Conservation (phyloP, 805 yeast species). For the Yamadazyma insecticola region DNA sequence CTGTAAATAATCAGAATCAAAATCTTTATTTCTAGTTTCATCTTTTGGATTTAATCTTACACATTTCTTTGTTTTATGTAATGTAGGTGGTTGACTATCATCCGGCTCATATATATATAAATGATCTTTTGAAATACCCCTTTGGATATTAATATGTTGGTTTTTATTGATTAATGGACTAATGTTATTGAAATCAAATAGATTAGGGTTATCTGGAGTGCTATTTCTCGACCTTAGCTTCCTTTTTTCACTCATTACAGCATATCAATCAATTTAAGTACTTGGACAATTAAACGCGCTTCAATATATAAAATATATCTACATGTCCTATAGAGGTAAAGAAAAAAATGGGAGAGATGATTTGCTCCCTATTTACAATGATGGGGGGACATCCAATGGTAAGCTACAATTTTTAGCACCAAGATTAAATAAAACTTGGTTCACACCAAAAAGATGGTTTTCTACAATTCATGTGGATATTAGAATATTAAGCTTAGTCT, state of each 20-base stretch:
- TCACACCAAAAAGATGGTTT: no score
- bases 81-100: no score
- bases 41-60: no score
- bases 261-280: not conserved
- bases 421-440: no score
- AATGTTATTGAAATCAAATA: conserved; percentile 32
- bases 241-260: conserved; percentile 1
- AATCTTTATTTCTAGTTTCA: no score
- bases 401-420: not conserved
- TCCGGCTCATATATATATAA: no score
- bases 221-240: conserved; percentile 28
- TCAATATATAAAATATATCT: not conserved
- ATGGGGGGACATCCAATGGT: conserved; percentile 1
- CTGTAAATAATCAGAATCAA: no score
- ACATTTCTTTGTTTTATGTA: no score
- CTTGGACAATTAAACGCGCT: not conserved
- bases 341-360: conserved; percentile 8
- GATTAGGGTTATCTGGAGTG: conserved; percentile 9
- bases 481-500: conserved; percentile 2
- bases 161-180: conserved; percentile 16
- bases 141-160: conserved; percentile 17
- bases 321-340: conserved; percentile 19
- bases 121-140: no score
- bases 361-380: conserved; percentile 4
- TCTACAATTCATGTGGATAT: not conserved